Conservation (phyloP, 768 basidiomycete genomes). For the Tubosaeta brunneosetosa region DNA sequence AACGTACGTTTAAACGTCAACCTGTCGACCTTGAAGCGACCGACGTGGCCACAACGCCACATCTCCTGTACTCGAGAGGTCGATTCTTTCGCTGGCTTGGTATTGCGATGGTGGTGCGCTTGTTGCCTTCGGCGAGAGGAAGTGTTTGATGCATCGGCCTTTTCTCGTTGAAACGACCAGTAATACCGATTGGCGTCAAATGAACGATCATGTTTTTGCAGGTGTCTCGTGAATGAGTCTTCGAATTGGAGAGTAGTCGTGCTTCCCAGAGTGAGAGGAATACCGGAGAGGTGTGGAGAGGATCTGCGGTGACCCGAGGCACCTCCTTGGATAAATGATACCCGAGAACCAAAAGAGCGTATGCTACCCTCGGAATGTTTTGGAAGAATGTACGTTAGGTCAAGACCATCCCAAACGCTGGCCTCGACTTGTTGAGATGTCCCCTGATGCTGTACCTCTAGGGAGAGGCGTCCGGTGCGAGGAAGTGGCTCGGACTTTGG, state of each 20-base stretch:
- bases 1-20: constrained; percentile 33
- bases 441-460: constrained; percentile 39
- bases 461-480: constrained; percentile 48
- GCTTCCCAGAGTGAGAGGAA: constrained; percentile 27
- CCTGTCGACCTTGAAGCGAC: constrained; percentile 58
- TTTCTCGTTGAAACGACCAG: constrained; percentile 61
- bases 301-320: constrained; percentile 6
- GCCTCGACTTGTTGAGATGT: constrained; percentile 15
- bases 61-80: constrained; percentile 44
- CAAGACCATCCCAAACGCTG: constrained; percentile 35
- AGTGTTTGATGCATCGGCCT: constrained; percentile 32
- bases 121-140: constrained; percentile 24
- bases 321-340: constrained; percentile 14
- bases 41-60: constrained; percentile 62
- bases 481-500: constrained; percentile 44
- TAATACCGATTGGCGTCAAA: constrained; percentile 41
- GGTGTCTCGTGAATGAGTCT: constrained; percentile 37
- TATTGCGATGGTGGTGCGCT: constrained; percentile 8
- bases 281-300: constrained; percentile 25
- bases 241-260: constrained; percentile 33
- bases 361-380: constrained; percentile 30
- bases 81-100: constrained; percentile 17
- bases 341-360: constrained; percentile 28
- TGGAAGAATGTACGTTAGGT: constrained; percentile 41
- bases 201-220: constrained; percentile 37